phyloP scores from a whole-genome alignment of 371 early-diverging fungal genomes.

The Actinomortierella ambigua region DNA sequence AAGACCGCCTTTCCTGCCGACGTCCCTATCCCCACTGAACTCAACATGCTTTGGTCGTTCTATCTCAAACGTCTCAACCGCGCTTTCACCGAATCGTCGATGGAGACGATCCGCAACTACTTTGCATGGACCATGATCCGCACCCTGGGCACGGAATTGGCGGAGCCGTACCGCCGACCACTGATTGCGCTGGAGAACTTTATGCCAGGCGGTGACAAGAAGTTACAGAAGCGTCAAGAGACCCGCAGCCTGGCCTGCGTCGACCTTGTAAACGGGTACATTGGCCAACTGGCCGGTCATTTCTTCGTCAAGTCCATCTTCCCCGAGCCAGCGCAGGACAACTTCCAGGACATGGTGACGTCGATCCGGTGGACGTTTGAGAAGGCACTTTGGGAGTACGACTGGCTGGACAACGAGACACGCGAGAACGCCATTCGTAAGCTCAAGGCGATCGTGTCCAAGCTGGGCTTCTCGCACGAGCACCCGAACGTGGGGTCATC shows the following conservation, averaged over 20 bases:
- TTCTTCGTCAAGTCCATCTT: slow-evolving; percentile 29
- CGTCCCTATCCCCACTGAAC: slow-evolving; percentile 9
- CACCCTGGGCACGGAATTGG: slow-evolving; percentile 14
- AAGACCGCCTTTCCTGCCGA: slow-evolving; percentile 21
- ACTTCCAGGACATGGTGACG: slow-evolving; percentile 15
- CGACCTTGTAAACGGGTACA: slow-evolving; percentile 14
- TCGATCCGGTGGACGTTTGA: slow-evolving; percentile 16
- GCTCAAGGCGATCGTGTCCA: slow-evolving; percentile 16
- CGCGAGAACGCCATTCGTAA: slow-evolving; percentile 18
- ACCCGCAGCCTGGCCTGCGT: slow-evolving; percentile 7
- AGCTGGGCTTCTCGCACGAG: slow-evolving; percentile 15
- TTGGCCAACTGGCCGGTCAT: slow-evolving; percentile 23
- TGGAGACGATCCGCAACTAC: slow-evolving; percentile 23
- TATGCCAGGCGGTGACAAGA: neutral
- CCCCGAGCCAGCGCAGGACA: slow-evolving; percentile 8
- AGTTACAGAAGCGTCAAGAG: neutral
- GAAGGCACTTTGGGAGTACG: slow-evolving; percentile 22
- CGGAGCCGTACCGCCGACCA: slow-evolving; percentile 12
- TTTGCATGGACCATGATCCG: slow-evolving; percentile 34
- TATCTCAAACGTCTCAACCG: slow-evolving; percentile 13
- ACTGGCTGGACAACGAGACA: slow-evolving; percentile 23
- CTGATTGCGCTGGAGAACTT: slow-evolving; percentile 10
- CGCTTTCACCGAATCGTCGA: slow-evolving; percentile 3
- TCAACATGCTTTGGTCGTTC: slow-evolving; percentile 20
- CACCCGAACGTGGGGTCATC: slow-evolving; percentile 14